These are phyloP conservation scores for Rhododendron ovatum DNA, from an alignment of 148 eudicot species.

Conservation along the genomic window DNA sequence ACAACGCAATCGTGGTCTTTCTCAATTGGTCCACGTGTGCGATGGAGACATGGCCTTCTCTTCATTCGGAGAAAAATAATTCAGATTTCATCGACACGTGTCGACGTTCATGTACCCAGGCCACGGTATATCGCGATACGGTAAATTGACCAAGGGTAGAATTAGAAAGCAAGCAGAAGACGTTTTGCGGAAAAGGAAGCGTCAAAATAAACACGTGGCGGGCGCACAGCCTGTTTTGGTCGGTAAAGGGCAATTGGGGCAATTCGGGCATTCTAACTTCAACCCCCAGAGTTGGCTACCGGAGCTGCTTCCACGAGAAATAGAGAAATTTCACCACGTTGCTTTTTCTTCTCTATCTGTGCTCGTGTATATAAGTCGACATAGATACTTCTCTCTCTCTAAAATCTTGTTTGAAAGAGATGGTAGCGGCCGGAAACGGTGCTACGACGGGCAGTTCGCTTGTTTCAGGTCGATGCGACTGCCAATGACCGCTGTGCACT, in stretches of 20 bases:
- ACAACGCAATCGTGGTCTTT: background rate
- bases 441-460: background rate
- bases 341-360: too few relatives aligned
- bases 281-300: background rate
- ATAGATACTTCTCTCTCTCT: background rate
- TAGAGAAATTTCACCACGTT: background rate
- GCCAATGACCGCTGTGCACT: background rate
- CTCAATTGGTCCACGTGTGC: background rate
- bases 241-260: background rate
- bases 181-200: background rate
- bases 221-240: background rate
- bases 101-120: background rate
- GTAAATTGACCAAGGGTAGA: slow-evolving; percentile 2
- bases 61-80: background rate
- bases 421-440: background rate
- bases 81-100: background rate
- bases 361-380: background rate
- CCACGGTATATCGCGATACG: background rate
- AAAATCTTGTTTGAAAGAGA: background rate
- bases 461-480: background rate
- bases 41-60: background rate
- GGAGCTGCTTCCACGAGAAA: background rate
- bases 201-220: background rate
- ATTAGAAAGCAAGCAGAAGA: background rate
- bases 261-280: background rate